These are phyloP conservation scores for Exobasidium cylindrosporum DNA, from an alignment of 1,284 basidiomycete species.

Conservation along the genomic window DNA sequence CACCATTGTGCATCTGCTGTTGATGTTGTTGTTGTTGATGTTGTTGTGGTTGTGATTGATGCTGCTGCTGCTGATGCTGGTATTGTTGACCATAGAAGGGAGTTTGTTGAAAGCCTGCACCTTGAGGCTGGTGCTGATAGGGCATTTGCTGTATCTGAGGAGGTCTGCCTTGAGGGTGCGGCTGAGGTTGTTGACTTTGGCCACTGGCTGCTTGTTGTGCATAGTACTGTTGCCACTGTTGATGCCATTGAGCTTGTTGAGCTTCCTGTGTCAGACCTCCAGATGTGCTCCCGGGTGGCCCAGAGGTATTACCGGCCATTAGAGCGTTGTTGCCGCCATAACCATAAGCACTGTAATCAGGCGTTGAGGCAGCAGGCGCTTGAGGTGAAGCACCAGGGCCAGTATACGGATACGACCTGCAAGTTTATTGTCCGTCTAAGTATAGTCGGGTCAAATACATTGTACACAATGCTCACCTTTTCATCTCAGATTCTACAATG, in stretches of 20 bases:
- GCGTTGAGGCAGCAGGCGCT: conserved; percentile 3
- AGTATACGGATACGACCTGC: conserved; percentile 15
- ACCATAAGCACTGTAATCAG: conserved; percentile 40
- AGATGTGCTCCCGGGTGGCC: background rate
- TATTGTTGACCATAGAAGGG: too few relatives aligned
- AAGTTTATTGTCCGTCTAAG: too few relatives aligned
- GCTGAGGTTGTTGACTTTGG: conserved; percentile 10
- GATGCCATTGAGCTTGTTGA: conserved; percentile 33
- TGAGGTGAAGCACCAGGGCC: background rate
- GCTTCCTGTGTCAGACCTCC: conserved; percentile 9
- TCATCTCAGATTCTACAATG: too few relatives aligned
- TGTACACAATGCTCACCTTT: background rate
- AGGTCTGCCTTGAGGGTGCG: conserved; percentile 11
- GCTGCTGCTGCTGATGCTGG: conserved; percentile 26
- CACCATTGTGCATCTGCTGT: conserved; percentile 8
- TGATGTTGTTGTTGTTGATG: conserved; percentile 4
- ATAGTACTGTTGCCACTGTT: conserved; percentile 37
- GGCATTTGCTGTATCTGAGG: conserved; percentile 15
- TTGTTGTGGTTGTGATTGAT: background rate
- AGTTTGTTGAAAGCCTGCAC: conserved; percentile 17
- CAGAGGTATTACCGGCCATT: conserved; percentile 7
- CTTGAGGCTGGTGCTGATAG: conserved; percentile 9
- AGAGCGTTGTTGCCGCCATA: conserved; percentile 24
- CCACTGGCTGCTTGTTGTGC: conserved; percentile 26
- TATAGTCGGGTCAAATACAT: too few relatives aligned